Evolutionary conservation across 306 rosid species (phyloP).

Genomic region (Sindora glabra): DNA sequence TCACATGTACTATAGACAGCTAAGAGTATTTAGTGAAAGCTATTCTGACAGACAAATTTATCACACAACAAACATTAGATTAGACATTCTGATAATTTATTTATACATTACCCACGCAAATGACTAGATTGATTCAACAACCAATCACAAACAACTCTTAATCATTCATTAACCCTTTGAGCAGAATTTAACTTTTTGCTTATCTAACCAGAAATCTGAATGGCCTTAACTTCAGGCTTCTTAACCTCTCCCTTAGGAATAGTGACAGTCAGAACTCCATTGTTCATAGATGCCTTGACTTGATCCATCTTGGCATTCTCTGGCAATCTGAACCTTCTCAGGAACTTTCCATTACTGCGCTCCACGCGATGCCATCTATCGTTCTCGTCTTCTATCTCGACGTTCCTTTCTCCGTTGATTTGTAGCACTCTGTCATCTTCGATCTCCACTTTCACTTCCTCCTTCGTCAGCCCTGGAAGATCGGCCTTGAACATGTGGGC

Average conservation of each 20-base stretch:
- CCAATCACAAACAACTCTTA: not conserved
- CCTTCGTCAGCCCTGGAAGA: not conserved
- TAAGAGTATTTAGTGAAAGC: too few species aligned
- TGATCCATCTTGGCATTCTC: not conserved
- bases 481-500: not conserved
- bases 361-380: not conserved
- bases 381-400: not conserved
- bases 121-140: too few species aligned
- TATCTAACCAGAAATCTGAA: not conserved
- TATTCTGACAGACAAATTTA: too few species aligned
- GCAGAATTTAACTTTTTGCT: not conserved
- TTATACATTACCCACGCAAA: too few species aligned
- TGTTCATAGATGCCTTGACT: not conserved
- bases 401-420: not conserved
- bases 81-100: too few species aligned
- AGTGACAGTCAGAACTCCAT: not conserved
- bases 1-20: too few species aligned
- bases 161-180: not conserved
- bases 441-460: not conserved
- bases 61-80: too few species aligned
- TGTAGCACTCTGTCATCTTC: not conserved
- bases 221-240: not conserved
- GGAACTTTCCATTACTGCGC: not conserved
- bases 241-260: not conserved
- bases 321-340: not conserved